Evolutionary conservation across 1,284 basidiomycete species (phyloP).

Genomic region (Taiwanofungus camphoratus): DNA sequence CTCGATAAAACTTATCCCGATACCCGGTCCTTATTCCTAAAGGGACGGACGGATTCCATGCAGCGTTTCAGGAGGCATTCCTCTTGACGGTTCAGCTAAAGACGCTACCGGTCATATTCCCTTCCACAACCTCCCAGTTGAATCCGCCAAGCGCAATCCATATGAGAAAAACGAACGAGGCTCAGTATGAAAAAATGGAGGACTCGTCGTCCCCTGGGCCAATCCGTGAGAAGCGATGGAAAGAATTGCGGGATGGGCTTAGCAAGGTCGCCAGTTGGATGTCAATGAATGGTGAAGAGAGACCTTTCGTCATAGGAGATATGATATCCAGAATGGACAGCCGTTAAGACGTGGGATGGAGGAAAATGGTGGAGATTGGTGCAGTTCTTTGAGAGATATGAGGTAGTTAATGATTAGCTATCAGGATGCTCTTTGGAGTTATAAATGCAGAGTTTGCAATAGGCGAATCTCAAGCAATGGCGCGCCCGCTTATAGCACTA

Average conservation of each 20-base stretch:
- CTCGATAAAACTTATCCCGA: conserved; percentile 31
- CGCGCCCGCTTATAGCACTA: background rate
- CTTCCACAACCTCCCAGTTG: conserved; percentile 21
- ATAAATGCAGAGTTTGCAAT: no score
- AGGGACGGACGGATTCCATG: conserved; percentile 25
- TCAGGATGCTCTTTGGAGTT: no score
- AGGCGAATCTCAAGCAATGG: no score
- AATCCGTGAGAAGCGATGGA: conserved; percentile 13
- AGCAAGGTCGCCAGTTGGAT: conserved; percentile 14
- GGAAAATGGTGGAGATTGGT: conserved; percentile 9
- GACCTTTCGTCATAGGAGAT: conserved; percentile 15
- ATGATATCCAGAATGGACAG: conserved; percentile 8
- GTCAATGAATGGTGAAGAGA: conserved; percentile 11
- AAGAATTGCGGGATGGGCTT: conserved; percentile 11
- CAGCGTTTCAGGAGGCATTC: conserved; percentile 26
- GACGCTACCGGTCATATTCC: conserved; percentile 16
- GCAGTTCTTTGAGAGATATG: conserved; percentile 7
- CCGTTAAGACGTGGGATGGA: conserved; percentile 5
- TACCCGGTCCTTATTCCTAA: conserved; percentile 20
- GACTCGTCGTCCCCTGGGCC: conserved; percentile 14
- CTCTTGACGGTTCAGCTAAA: background rate
- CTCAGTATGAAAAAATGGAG: conserved; percentile 16
- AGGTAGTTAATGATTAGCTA: conserved; percentile 4
- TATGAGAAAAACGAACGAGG: conserved; percentile 21
- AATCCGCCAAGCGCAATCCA: conserved; percentile 18